Evolutionary conservation across 2,329 filamentous ascomycete species (phyloP), one percentile per base, ranked within the genome.

Genomic region (Penicillium sp.): DNA sequence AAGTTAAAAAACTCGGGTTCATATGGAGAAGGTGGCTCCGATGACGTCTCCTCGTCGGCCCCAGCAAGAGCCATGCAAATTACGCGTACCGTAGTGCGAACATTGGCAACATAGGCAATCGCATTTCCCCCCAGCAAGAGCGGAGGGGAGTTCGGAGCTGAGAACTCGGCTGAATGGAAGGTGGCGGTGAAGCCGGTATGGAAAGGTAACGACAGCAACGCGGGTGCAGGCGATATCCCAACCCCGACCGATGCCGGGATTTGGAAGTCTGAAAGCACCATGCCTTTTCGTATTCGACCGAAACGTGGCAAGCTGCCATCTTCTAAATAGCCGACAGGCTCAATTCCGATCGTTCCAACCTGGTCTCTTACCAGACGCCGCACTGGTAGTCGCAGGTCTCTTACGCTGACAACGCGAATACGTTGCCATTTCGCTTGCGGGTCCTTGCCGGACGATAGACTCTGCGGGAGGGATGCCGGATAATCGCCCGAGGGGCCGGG

Each of bases 91-190:
- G 89, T 86, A 1, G 92, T 89, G 8, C 93, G 84, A 13, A 97
- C 87, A 67, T 92, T 97, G 16, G 91, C 91, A 39, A 92, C 85
- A 67, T 97, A 97, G 1, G 93, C 84, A 29, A 95, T 92, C 0
- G 83, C 81, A 52, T 77, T 75, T 1, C 76, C 75, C 21, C 77
- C 76, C 3, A 79, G 62, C 6, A 97, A 78, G 1, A 83, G 78
- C 22, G 82, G 83, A 0, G 87, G 74, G 3, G 73, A 75, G 27
- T 69, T 62, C 5, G 66, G 53, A 4, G 65, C 67, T 0, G 68
- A 66, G 48, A 79, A 83, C 46, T 88, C 84, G 0, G 79, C 72
- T 5, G 87, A 82, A 1, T 82, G 77, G 67, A 97, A 95, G 1
- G 82, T 80, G 0, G 91, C 92, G 1, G 85, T 86, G 61, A 92